These are phyloP conservation scores for Achaetomium macrosporum DNA, from an alignment of 2,329 filamentous ascomycete genomes.

Conservation along the genomic window DNA sequence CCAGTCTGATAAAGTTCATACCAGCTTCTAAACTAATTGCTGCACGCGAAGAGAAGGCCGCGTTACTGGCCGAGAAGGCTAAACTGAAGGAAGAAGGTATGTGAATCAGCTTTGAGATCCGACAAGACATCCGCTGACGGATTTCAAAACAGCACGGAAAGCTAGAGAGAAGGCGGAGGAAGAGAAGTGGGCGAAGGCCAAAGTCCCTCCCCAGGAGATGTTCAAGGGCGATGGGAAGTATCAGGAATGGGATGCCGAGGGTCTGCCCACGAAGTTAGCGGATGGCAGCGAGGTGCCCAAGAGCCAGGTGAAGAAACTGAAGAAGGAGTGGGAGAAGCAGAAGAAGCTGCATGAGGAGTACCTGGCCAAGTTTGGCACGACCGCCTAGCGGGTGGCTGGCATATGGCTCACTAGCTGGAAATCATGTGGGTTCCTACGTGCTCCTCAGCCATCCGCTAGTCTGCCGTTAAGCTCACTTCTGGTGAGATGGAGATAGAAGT, in stretches of 20 bases:
- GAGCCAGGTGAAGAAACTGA: slow-evolving; percentile 71
- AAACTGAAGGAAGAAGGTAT: slow-evolving; percentile 50
- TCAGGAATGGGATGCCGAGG: slow-evolving; percentile 75
- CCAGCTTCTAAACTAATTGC: slow-evolving; percentile 49
- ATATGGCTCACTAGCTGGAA: not conserved
- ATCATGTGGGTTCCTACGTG: not conserved
- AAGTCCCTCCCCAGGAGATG: slow-evolving; percentile 48
- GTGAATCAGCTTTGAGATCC: not conserved
- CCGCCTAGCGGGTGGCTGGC: not conserved
- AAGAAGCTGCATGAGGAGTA: slow-evolving; percentile 75
- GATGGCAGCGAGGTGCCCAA: slow-evolving; percentile 78
- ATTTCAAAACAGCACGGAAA: slow-evolving; percentile 25
- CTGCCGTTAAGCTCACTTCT: not conserved
- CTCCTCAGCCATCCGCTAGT: not conserved
- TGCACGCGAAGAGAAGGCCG: slow-evolving; percentile 53
- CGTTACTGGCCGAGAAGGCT: slow-evolving; percentile 55
- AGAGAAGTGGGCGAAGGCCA: slow-evolving; percentile 52
- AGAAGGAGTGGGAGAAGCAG: slow-evolving; percentile 86
- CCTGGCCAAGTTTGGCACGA: slow-evolving; percentile 30
- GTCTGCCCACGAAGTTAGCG: slow-evolving; percentile 69
- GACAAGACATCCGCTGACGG: not conserved
- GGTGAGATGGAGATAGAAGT: too few relatives aligned
- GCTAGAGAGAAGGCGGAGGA: slow-evolving; percentile 43
- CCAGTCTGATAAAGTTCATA: slow-evolving; percentile 66
- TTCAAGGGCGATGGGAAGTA: slow-evolving; percentile 55